These are phyloP conservation scores for Meira nashicola DNA, from an alignment of 1,284 basidiomycete species.

Conservation along the genomic window DNA sequence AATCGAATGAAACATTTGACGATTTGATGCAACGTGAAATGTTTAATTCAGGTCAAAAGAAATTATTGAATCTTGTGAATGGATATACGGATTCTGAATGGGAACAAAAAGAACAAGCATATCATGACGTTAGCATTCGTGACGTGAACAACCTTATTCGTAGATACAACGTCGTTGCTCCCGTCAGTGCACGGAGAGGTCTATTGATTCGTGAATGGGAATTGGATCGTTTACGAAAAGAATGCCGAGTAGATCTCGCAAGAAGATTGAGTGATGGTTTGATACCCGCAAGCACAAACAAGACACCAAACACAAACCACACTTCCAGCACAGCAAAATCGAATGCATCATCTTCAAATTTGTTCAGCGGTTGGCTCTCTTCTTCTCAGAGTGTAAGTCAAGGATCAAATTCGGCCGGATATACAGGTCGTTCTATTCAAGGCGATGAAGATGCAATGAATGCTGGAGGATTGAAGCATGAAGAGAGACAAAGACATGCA, in stretches of 20 bases:
- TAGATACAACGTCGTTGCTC: slow-evolving; percentile 39
- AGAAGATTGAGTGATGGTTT: not conserved
- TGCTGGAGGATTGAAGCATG: too few species aligned
- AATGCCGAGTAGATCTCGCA: not conserved
- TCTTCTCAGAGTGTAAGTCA: too few species aligned
- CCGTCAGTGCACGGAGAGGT: slow-evolving; percentile 34
- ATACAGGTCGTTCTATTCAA: too few species aligned
- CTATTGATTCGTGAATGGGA: slow-evolving; percentile 16
- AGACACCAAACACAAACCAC: too few species aligned
- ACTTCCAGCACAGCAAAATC: too few species aligned
- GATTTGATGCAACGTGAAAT: slow-evolving; percentile 3
- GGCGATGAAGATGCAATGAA: too few species aligned
- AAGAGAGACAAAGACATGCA: too few species aligned
- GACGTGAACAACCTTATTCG: slow-evolving; percentile 37
- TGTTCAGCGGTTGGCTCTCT: too few species aligned
- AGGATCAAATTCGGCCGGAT: too few species aligned
- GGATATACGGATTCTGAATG: slow-evolving; percentile 67
- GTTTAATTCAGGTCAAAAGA: slow-evolving; percentile 9
- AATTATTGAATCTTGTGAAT: slow-evolving; percentile 46
- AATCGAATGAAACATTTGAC: not conserved
- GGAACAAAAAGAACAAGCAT: slow-evolving; percentile 63
- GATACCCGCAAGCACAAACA: not conserved
- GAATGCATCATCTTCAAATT: too few species aligned
- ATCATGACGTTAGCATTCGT: slow-evolving; percentile 27
- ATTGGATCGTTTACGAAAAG: not conserved